These are phyloP conservation scores for Beta lomatogona DNA, from an alignment of 179 eudicot genomes.

Conservation along the genomic window DNA sequence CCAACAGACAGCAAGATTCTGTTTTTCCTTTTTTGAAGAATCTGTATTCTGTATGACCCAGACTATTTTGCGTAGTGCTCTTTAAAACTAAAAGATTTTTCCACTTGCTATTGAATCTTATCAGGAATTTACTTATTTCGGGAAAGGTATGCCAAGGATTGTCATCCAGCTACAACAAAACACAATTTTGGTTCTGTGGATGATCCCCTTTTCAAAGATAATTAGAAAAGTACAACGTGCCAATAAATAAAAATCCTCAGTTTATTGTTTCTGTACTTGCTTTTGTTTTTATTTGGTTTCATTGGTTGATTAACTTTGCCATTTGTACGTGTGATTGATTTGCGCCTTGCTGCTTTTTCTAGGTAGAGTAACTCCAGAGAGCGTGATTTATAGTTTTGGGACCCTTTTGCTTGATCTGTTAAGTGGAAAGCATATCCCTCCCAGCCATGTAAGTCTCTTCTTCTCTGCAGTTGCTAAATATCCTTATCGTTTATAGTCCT, in stretches of 20 bases:
- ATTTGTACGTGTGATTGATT: neutral
- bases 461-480: neutral
- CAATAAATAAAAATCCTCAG: neutral
- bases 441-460: conserved; percentile 51
- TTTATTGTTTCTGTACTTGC: neutral
- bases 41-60: neutral
- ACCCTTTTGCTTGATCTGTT: conserved; percentile 55
- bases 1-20: neutral
- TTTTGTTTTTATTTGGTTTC: neutral
- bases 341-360: conserved; percentile 17
- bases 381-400: conserved; percentile 59
- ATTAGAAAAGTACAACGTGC: neutral
- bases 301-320: neutral
- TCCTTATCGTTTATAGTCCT: neutral
- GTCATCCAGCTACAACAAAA: neutral
- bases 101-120: neutral
- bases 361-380: conserved; percentile 61
- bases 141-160: neutral
- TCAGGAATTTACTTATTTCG: too few relatives aligned
- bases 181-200: neutral
- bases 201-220: neutral
- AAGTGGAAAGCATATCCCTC: conserved; percentile 59
- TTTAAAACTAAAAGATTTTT: neutral
- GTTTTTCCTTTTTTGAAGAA: neutral
- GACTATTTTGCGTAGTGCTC: neutral